Conservation (phyloP, 176 grass and related monocot genomes). For the Musa itinerans region DNA sequence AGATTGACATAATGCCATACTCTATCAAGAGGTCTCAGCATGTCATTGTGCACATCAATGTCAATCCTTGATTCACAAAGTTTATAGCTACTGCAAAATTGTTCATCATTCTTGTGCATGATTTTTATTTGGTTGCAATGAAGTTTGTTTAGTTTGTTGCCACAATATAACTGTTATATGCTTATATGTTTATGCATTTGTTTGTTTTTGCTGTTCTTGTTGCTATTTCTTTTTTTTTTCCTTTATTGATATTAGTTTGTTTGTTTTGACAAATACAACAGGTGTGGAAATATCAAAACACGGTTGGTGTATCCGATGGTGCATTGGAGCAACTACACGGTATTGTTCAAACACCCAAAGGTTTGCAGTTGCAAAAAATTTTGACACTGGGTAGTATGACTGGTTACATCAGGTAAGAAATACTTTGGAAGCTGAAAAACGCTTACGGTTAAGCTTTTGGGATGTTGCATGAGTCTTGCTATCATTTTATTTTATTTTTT, state of each 20-base stretch:
- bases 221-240: too few relatives aligned
- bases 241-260: too few relatives aligned
- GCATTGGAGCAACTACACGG: constrained; percentile 35
- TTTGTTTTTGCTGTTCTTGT: background rate
- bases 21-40: too few relatives aligned
- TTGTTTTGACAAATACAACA: constrained; percentile 12
- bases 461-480: too few relatives aligned
- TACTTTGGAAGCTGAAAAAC: background rate
- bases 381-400: constrained; percentile 35
- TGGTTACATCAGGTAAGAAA: constrained; percentile 44
- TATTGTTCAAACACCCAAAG: constrained; percentile 37
- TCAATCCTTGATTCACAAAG: too few relatives aligned
- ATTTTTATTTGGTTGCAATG: background rate
- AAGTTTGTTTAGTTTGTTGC: background rate
- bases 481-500: too few relatives aligned
- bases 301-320: constrained; percentile 29
- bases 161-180: background rate
- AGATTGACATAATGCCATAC: too few relatives aligned
- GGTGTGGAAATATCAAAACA: constrained; percentile 45
- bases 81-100: background rate
- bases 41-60: too few relatives aligned
- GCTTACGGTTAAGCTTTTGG: too few relatives aligned
- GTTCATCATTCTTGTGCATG: background rate
- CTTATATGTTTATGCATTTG: too few relatives aligned
- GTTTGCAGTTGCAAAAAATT: constrained; percentile 32